Evolutionary conservation across 2,329 filamentous ascomycete species (phyloP), one percentile per base, ranked within the genome.

Genomic region (Paecilomyces formosus): DNA sequence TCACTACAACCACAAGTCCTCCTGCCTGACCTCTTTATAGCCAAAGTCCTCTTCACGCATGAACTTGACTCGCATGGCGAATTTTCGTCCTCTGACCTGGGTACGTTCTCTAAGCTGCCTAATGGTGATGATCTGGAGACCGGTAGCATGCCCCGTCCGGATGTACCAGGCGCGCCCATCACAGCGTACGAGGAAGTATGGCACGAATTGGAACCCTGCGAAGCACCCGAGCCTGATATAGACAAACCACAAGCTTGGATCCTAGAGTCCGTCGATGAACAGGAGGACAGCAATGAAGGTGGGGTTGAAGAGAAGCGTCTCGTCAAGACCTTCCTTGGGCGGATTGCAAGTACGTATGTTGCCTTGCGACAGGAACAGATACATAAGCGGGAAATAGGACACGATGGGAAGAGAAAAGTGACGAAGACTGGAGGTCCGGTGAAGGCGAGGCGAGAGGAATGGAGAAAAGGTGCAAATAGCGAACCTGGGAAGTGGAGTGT

Each of bases 51-150:
- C 15, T 45, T 45, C 39, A 45, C 39, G 9, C 39, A 45, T 6
- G 39, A 45, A 45, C 39, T 45, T 8, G 39, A 45, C 15, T 45
- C n/a, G 2, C 39, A 45, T 3, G n/a, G 39, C 39, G 39, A 45
- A 45, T 45, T 45, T 6, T 45, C 39, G n/a, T 45, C 53, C n/a
- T 39, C 56, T 21, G 56, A 57, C 4, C 50, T 53, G 26, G 74
- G 75, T 0, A 69, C 65, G 0, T 77, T 77, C 59, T 68, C 67
- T 8, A 60, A 66, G 1, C 66, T 77, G 15, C 70, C 74, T 0
- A 76, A 76, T 54, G 75, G 75, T 1, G 73, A 77, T 53, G 70
- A 72, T 31, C 67, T 77, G 0, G 75, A 77, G 57, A 71, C 65
- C 0, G 75, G 75, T 0, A 63, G 62, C 0, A 77, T 77, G 75